Evolutionary conservation across 2,329 filamentous ascomycete genomes (phyloP).

Genomic region (Trichocomaceae sp.): DNA sequence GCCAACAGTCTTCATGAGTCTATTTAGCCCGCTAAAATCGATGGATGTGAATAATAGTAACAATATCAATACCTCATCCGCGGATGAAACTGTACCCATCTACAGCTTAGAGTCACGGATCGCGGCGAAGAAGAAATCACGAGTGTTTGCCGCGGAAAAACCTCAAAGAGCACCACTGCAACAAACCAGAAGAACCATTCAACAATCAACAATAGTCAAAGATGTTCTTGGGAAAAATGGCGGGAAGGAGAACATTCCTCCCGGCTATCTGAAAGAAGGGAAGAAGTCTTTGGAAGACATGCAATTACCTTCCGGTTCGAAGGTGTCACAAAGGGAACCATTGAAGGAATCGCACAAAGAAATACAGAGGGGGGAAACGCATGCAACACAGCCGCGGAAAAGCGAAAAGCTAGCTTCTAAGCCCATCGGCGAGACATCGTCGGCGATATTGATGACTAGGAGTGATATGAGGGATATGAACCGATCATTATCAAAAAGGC

Average conservation of each 20-base stretch:
- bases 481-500: neutral
- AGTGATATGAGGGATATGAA: neutral
- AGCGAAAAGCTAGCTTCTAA: neutral
- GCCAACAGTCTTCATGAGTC: constrained; percentile 38
- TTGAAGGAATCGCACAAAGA: constrained; percentile 18
- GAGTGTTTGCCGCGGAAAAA: constrained; percentile 19
- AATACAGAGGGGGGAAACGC: constrained; percentile 10
- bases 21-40: constrained; percentile 37
- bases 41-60: constrained; percentile 9
- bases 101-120: constrained; percentile 31
- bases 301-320: constrained; percentile 11
- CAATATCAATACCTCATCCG: neutral
- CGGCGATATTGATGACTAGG: neutral
- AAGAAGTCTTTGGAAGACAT: constrained; percentile 17
- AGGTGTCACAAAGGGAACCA: constrained; percentile 21
- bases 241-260: constrained; percentile 59
- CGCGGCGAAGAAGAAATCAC: constrained; percentile 26
- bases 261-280: constrained; percentile 28
- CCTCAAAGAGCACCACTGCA: constrained; percentile 43
- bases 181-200: constrained; percentile 33
- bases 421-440: constrained; percentile 1
- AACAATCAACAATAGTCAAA: constrained; percentile 35
- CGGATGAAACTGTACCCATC: constrained; percentile 16
- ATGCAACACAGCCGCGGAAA: neutral
- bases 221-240: constrained; percentile 49